These are phyloP conservation scores for Cryptococcus sp. DNA, from an alignment of 1,284 basidiomycete genomes.

Conservation along the genomic window DNA sequence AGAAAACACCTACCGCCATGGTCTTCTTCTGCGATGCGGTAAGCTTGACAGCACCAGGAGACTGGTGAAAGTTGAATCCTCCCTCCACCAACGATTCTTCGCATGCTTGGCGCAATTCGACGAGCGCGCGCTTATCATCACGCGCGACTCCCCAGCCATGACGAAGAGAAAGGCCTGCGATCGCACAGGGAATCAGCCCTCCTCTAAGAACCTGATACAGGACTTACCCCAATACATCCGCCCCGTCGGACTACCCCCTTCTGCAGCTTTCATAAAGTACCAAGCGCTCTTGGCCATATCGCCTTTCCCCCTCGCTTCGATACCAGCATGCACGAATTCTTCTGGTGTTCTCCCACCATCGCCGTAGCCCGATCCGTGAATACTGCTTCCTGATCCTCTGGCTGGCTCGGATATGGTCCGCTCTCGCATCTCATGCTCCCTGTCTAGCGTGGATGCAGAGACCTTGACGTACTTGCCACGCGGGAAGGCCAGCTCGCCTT, in stretches of 20 bases:
- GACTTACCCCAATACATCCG: conserved; percentile 49
- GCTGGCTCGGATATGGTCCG: conserved; percentile 18
- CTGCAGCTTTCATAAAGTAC: conserved; percentile 51
- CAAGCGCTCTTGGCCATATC: conserved; percentile 48
- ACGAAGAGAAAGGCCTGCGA: conserved; percentile 43
- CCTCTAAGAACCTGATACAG: not conserved
- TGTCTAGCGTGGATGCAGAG: conserved; percentile 26
- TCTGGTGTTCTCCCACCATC: conserved; percentile 20
- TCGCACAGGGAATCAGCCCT: not conserved
- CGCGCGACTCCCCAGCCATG: conserved; percentile 49
- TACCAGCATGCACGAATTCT: conserved; percentile 34
- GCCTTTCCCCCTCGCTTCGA: conserved; percentile 41
- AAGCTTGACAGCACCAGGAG: conserved; percentile 29
- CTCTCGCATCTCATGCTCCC: conserved; percentile 17
- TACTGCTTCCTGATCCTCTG: not conserved
- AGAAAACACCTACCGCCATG: conserved; percentile 34
- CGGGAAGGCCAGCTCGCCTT: conserved; percentile 14
- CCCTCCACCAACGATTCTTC: conserved; percentile 38
- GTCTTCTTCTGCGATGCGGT: conserved; percentile 33
- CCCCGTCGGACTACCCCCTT: conserved; percentile 46
- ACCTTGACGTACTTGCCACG: conserved; percentile 33
- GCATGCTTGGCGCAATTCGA: conserved; percentile 44
- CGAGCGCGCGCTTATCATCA: conserved; percentile 46
- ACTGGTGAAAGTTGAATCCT: conserved; percentile 33
- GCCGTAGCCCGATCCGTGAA: not conserved